Evolutionary conservation across 2,329 filamentous ascomycete species (phyloP), one percentile per base, ranked within the genome.

Genomic region (Tolypocladium cylindrosporum): DNA sequence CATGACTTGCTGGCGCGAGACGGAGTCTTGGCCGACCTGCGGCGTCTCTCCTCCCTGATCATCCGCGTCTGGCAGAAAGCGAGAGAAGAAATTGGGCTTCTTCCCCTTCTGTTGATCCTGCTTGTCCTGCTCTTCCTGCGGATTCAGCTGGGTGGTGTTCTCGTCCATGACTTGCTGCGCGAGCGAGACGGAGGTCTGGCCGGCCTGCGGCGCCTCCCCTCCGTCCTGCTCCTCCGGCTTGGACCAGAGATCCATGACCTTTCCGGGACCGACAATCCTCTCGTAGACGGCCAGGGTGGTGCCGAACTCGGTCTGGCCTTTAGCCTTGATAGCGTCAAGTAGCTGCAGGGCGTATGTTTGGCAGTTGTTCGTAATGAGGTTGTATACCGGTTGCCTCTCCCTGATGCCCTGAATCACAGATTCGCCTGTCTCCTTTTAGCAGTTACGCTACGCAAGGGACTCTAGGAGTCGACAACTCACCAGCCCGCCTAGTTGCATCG

Each of bases 281-380:
- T 82, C 75, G 59, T 82, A 83, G 4, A 84, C 77, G 27, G 77
- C 77, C 42, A 79, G 74, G 1, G 74, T 81, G 3, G 80, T 82
- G 42, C 75, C 80, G 48, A 84, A 83, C 54, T 83, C 73, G 50
- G 73, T 75, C 58, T 76, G 75, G 14, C 73, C 69, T 8, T 78
- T 77, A 14, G 79, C 72, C 59, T 82, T 78, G 58, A 84, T 80
- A 37, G 78, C 77, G 58, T 83, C 79, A 9, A 84, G 75, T 16
- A 83, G 68, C 51, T 75, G 69, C 16, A 82, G 64, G 0, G 79
- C 81, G 59, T 79, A 84, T 21, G 79, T 83, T 62, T 84, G 81
- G 66, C 81, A 84, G 67, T 84, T 84, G 66, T 84, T 84, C 61
- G 73, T 79, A 65, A 84, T 83, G 57, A 84, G 73, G 57, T 83